Evolutionary conservation across 495 filamentous ascomycete species (phyloP).

Genomic region (Podospora comata): DNA sequence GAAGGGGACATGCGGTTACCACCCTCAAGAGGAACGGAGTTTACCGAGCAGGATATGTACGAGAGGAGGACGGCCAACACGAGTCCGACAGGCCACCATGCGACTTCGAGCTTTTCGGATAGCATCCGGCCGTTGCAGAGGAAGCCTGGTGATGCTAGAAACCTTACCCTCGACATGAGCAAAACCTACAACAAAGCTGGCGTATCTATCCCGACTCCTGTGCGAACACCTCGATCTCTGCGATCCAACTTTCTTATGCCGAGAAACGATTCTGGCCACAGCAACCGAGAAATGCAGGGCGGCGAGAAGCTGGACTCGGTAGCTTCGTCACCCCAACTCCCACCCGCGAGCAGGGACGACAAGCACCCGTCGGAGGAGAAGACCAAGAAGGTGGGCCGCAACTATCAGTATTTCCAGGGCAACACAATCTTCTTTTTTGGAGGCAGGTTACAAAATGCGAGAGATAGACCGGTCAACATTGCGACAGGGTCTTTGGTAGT

Average conservation of each 20-base stretch:
- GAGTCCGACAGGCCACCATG: constrained; percentile 64
- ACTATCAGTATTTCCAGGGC: constrained; percentile 88
- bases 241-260: constrained; percentile 63
- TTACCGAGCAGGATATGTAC: constrained; percentile 59
- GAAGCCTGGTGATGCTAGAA: constrained; percentile 48
- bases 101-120: constrained; percentile 65
- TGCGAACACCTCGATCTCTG: constrained; percentile 71
- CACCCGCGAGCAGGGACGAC: constrained; percentile 33
- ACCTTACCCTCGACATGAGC: constrained; percentile 57
- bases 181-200: constrained; percentile 47
- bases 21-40: constrained; percentile 74
- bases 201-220: constrained; percentile 48
- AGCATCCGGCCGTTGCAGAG: constrained; percentile 71
- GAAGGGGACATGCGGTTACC: constrained; percentile 52
- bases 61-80: constrained; percentile 71
- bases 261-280: constrained; percentile 44
- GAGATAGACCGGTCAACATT: constrained; percentile 87
- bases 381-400: constrained; percentile 50
- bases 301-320: constrained; percentile 75
- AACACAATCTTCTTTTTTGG: constrained; percentile 87
- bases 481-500: constrained; percentile 75
- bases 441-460: constrained; percentile 82
- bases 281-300: constrained; percentile 53
- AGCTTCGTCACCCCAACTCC: constrained; percentile 66
- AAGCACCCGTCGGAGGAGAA: constrained; percentile 26